phyloP scores from a whole-genome alignment of 2,329 filamentous ascomycete genomes.

The Beauveria asiatica region DNA sequence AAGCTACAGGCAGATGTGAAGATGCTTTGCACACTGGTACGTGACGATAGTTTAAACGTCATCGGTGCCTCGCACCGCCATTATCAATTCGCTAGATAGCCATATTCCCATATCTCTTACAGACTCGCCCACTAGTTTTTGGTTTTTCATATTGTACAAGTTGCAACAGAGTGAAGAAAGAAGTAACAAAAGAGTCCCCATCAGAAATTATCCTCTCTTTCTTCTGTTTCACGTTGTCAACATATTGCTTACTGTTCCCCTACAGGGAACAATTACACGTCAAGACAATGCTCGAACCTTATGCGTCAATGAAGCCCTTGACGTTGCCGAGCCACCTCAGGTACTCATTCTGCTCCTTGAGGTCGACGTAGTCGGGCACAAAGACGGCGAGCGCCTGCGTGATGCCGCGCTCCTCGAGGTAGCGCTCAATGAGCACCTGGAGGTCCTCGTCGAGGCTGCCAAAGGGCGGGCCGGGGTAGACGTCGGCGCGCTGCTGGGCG shows the following conservation, averaged over 20 bases:
- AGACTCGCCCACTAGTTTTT: not conserved
- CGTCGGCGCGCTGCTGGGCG: slow-evolving; percentile 64
- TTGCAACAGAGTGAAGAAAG: not conserved
- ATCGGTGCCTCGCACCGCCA: not conserved
- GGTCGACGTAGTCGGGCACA: slow-evolving; percentile 91
- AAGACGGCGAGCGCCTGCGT: slow-evolving; percentile 81
- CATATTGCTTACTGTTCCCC: not conserved
- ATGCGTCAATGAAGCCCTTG: slow-evolving; percentile 76
- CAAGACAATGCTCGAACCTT: slow-evolving; percentile 16
- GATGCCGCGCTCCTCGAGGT: slow-evolving; percentile 89
- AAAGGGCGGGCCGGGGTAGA: slow-evolving; percentile 89
- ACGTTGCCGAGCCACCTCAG: slow-evolving; percentile 80
- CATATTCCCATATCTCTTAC: not conserved
- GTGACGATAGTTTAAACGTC: not conserved
- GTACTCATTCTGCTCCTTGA: slow-evolving; percentile 99
- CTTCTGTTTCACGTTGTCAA: not conserved
- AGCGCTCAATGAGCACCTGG: slow-evolving; percentile 84
- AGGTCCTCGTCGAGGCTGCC: slow-evolving; percentile 93
- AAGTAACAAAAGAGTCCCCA: not conserved
- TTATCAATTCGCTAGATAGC: slow-evolving; percentile 7
- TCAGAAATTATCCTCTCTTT: not conserved
- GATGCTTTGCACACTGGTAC: not conserved
- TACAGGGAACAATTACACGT: no score
- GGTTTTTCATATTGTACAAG: slow-evolving; percentile 13
- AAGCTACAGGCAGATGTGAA: not conserved